Percentiles rank a stretch among this genome's conserved stretches.
phyloP scores from a whole-genome alignment of 257 asterid genomes.

The Dorcoceras hygrometricum region DNA sequence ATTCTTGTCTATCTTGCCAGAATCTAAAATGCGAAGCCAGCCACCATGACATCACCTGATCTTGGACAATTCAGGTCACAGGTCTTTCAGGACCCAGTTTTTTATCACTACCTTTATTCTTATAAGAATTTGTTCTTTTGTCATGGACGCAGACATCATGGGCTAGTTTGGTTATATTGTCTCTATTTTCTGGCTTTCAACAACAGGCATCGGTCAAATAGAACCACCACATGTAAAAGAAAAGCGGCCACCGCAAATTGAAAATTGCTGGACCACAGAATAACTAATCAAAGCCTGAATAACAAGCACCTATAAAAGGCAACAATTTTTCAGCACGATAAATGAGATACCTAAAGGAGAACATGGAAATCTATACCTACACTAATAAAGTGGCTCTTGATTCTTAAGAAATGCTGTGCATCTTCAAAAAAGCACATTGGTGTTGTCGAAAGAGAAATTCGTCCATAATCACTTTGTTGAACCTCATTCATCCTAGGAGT shows the following conservation, averaged over 20 bases:
- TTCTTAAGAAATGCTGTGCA: background rate
- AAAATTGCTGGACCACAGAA: slow-evolving; percentile 23
- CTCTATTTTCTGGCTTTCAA: slow-evolving; percentile 11
- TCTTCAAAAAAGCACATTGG: slow-evolving; percentile 16
- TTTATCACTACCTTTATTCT: slow-evolving; percentile 20
- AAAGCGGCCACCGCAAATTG: slow-evolving; percentile 10
- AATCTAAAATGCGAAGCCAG: slow-evolving; percentile 30
- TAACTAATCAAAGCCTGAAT: slow-evolving; percentile 3
- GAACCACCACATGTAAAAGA: slow-evolving; percentile 25
- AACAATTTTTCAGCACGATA: slow-evolving; percentile 1
- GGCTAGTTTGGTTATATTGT: slow-evolving; percentile 11
- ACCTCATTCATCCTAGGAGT: background rate
- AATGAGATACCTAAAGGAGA: slow-evolving; percentile 11
- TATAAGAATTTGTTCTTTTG: slow-evolving; percentile 28
- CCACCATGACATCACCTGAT: slow-evolving; percentile 14
- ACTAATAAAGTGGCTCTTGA: slow-evolving; percentile 7
- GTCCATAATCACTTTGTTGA: background rate
- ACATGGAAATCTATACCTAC: slow-evolving; percentile 3
- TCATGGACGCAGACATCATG: slow-evolving; percentile 13
- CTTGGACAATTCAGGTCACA: slow-evolving; percentile 16
- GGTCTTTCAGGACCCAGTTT: slow-evolving; percentile 23
- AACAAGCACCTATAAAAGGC: slow-evolving; percentile 23
- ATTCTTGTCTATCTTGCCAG: slow-evolving; percentile 25
- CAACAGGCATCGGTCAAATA: slow-evolving; percentile 19
- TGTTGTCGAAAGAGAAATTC: background rate